A percentile compares a stretch with the other conserved stretches of the same genome.
Conservation (phyloP, 768 basidiomycete species). For the Ramaria sp. region DNA sequence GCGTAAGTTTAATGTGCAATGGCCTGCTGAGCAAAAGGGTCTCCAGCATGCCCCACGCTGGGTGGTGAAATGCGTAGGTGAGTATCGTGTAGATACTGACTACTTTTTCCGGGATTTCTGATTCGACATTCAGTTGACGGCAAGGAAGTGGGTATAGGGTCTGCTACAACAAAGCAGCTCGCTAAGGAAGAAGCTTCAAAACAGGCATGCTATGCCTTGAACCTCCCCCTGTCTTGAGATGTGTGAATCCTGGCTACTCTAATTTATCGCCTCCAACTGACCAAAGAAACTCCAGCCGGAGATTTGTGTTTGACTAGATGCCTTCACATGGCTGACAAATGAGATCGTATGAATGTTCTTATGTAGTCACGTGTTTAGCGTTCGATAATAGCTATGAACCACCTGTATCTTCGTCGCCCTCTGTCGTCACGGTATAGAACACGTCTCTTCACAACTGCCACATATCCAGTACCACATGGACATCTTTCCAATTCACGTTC, state of each 20-base stretch:
- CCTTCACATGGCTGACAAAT: too few relatives aligned
- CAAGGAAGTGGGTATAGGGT: constrained; percentile 52
- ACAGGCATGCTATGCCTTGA: constrained; percentile 63
- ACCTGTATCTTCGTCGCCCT: background rate
- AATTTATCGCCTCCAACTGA: too few relatives aligned
- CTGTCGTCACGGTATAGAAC: too few relatives aligned
- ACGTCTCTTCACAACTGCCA: background rate
- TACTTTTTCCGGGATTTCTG: background rate
- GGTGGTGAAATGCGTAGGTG: constrained; percentile 58
- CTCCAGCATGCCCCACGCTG: constrained; percentile 61
- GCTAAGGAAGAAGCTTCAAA: constrained; percentile 73
- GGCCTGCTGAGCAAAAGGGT: constrained; percentile 47
- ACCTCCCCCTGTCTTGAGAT: constrained; percentile 16
- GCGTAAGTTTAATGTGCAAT: constrained; percentile 50
- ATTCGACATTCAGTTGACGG: constrained; percentile 44
- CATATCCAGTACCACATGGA: constrained; percentile 16
- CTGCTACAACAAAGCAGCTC: constrained; percentile 58
- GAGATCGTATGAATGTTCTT: too few relatives aligned
- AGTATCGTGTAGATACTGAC: background rate
- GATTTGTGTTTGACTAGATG: too few relatives aligned
- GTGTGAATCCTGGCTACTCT: background rate
- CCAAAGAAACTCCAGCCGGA: too few relatives aligned
- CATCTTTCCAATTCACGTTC: constrained; percentile 36
- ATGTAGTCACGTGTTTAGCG: background rate
- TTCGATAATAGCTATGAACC: background rate